phyloP scores from a whole-genome alignment of 331 rosid genomes.

The Quercus phellos region DNA sequence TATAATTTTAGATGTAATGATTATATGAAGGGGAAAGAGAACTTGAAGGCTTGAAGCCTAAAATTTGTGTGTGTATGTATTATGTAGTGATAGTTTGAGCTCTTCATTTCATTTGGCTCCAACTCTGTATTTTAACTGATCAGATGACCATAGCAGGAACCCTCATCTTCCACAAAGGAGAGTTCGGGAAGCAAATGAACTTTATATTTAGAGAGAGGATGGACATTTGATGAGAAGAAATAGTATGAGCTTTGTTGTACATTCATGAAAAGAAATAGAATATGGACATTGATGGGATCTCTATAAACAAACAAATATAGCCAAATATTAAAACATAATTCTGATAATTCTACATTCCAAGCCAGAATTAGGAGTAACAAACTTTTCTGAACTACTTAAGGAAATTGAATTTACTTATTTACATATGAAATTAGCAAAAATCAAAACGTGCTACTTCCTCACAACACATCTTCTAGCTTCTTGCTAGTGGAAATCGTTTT shows the following conservation, averaged over 20 bases:
- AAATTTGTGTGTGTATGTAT: too few species aligned
- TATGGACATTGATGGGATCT: constrained; percentile 1
- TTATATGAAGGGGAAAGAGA: too few species aligned
- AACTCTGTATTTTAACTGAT: too few species aligned
- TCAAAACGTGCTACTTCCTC: constrained; percentile 15
- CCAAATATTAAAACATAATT: constrained; percentile 18
- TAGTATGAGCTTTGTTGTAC: constrained; percentile 21
- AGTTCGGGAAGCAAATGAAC: too few species aligned
- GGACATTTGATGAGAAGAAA: too few species aligned
- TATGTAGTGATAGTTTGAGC: too few species aligned
- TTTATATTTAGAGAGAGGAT: too few species aligned
- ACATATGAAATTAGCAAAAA: constrained; percentile 35
- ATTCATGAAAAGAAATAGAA: background rate
- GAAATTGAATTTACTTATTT: constrained; percentile 40
- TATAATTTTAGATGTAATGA: too few species aligned
- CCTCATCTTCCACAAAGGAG: too few species aligned
- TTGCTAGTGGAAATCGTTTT: constrained; percentile 17
- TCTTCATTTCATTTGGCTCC: too few species aligned
- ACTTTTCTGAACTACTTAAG: constrained; percentile 46
- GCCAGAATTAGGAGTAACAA: constrained; percentile 27
- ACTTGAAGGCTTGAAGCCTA: too few species aligned
- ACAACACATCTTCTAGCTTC: constrained; percentile 34
- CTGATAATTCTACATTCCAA: constrained; percentile 3
- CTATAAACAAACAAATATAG: constrained; percentile 19
- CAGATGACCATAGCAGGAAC: too few species aligned